Conservation (phyloP, 2,329 filamentous ascomycete genomes). For the Diaporthe eres region DNA sequence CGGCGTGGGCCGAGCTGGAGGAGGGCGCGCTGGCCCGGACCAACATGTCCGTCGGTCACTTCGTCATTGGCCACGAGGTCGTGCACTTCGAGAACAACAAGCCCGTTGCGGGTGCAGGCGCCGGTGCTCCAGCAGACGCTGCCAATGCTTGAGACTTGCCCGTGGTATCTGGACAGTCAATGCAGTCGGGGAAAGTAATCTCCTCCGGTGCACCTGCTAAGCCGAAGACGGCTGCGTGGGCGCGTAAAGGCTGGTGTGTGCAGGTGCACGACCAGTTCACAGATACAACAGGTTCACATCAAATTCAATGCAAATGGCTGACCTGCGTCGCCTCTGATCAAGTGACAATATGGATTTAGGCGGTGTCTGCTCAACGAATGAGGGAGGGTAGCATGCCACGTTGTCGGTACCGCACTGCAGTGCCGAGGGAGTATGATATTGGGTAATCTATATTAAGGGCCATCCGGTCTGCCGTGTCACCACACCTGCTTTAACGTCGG, state of each 20-base stretch:
- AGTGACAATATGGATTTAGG: background rate
- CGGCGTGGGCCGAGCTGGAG: constrained; percentile 31
- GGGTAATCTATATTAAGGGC: background rate
- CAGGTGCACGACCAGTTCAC: background rate
- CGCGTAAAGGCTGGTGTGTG: background rate
- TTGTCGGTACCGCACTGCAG: background rate
- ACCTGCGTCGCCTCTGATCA: background rate
- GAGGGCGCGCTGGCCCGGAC: background rate
- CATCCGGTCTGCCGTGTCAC: background rate
- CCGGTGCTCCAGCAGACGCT: background rate
- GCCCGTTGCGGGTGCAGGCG: background rate
- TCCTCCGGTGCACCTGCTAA: background rate
- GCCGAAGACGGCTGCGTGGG: background rate
- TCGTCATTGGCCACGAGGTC: constrained; percentile 26
- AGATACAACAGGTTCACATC: background rate
- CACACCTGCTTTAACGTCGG: background rate
- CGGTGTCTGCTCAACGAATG: background rate
- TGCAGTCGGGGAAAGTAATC: too few relatives aligned
- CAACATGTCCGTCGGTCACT: constrained; percentile 17
- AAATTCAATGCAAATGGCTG: background rate
- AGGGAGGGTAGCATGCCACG: background rate
- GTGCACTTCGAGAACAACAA: constrained; percentile 25
- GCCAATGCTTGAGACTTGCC: background rate
- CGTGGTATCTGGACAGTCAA: too few relatives aligned
- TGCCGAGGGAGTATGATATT: background rate